These are phyloP conservation scores for Skeletonema costatum DNA, from an alignment of 108 stramenopile species.

Conservation along the genomic window DNA sequence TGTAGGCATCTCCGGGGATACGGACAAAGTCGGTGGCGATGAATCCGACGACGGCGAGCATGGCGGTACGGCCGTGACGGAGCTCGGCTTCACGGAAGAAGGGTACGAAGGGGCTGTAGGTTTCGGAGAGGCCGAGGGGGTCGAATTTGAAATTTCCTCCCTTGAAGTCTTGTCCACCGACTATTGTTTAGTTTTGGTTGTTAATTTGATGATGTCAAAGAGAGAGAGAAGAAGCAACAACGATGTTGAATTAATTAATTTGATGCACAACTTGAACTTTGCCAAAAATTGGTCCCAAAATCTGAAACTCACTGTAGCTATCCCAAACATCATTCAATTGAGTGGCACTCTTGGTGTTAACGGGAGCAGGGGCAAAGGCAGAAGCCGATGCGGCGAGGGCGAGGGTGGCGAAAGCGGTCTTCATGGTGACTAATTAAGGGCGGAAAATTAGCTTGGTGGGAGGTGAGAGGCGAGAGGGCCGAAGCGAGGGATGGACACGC, in stretches of 20 bases:
- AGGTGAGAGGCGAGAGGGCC: not conserved
- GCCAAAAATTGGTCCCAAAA: not conserved
- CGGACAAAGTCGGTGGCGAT: conserved; percentile 85
- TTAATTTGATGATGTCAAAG: not conserved
- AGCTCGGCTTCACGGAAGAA: conserved; percentile 93
- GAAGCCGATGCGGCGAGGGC: conserved; percentile 63
- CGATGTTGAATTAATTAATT: not conserved
- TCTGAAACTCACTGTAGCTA: conserved; percentile 30
- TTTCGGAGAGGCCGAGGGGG: conserved; percentile 67
- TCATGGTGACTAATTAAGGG: conserved; percentile 46
- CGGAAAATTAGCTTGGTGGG: conserved; percentile 1
- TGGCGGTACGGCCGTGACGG: conserved; percentile 87
- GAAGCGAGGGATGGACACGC: not conserved
- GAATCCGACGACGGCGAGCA: conserved; percentile 88
- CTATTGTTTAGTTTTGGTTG: conserved; percentile 1
- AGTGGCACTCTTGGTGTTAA: conserved; percentile 31
- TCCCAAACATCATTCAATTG: conserved; percentile 54
- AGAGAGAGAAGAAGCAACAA: not conserved
- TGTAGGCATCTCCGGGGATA: conserved; percentile 85
- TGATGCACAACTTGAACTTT: not conserved
- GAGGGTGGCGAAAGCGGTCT: conserved; percentile 61
- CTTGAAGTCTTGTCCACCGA: conserved; percentile 55
- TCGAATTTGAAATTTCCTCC: conserved; percentile 68
- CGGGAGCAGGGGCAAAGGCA: conserved; percentile 61
- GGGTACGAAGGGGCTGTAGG: conserved; percentile 53